A percentile compares a stretch with the other conserved stretches of the same genome.
Conservation (phyloP, 805 yeast species). For the Ogataea methylovora region DNA sequence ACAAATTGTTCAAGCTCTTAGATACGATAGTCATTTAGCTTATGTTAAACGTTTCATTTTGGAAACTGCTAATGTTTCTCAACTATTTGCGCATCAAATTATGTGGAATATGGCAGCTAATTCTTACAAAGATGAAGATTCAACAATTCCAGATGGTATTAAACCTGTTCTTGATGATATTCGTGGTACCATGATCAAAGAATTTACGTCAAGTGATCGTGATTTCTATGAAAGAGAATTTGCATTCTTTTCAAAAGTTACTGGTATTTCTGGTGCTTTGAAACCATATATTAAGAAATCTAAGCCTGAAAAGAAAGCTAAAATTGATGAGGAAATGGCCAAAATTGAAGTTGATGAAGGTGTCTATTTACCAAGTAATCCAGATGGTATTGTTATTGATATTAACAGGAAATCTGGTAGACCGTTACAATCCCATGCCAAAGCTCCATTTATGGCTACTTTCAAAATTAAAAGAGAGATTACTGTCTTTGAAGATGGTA, state of each 20-base stretch:
- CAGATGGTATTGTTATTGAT: conserved; percentile 90
- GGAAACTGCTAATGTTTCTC: conserved; percentile 87
- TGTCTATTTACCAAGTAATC: conserved; percentile 92
- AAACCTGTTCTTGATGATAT: conserved; percentile 80
- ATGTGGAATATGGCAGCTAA: conserved; percentile 98
- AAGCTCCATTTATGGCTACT: conserved; percentile 97
- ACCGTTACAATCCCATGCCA: conserved; percentile 96
- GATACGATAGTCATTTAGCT: conserved; percentile 68
- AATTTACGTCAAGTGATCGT: conserved; percentile 55
- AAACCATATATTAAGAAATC: conserved; percentile 91
- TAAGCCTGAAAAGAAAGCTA: conserved; percentile 92
- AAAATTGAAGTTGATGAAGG: conserved; percentile 65
- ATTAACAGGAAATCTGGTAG: conserved; percentile 88
- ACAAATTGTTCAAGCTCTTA: conserved; percentile 87
- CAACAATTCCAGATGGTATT: conserved; percentile 66
- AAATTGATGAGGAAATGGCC: conserved; percentile 94
- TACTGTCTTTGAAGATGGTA: conserved; percentile 17
- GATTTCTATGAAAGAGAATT: conserved; percentile 77
- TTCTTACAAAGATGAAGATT: conserved; percentile 84
- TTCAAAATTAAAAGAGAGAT: conserved; percentile 70
- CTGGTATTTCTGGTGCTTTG: conserved; percentile 88
- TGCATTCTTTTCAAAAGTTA: conserved; percentile 82
- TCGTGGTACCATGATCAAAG: conserved; percentile 51
- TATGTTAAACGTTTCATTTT: conserved; percentile 83
- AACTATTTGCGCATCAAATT: conserved; percentile 92